Percentiles rank a stretch among this genome's conserved stretches.
Evolutionary conservation across 2,329 filamentous ascomycete species (phyloP).

Genomic region (Fusarium domesticum): DNA sequence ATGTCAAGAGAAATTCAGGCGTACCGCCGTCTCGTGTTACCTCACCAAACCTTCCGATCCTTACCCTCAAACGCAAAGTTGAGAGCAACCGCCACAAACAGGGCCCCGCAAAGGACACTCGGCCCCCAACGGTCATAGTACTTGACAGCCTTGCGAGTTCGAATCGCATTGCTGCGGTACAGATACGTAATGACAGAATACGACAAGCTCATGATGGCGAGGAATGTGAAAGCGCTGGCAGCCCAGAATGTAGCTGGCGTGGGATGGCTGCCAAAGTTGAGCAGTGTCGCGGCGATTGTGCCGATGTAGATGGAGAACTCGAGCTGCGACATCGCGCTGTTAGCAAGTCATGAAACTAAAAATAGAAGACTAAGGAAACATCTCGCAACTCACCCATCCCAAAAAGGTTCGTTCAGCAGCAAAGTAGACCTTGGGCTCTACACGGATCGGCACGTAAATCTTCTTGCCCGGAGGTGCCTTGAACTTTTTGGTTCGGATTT

Average conservation of each 20-base stretch:
- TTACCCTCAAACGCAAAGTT: conserved; percentile 80
- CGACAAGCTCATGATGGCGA: conserved; percentile 73
- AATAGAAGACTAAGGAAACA: background rate
- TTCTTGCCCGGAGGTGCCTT: conserved; percentile 79
- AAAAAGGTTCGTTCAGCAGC: conserved; percentile 95
- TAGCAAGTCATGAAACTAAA: conserved; percentile 18
- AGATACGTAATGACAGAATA: conserved; percentile 85
- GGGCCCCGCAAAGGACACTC: conserved; percentile 66
- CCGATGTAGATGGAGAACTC: conserved; percentile 96
- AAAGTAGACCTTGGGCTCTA: conserved; percentile 97
- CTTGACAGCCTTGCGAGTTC: conserved; percentile 75
- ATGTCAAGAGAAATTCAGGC: conserved; percentile 5
- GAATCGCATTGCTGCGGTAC: conserved; percentile 83
- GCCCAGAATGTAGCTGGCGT: conserved; percentile 61
- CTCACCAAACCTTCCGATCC: conserved; percentile 53
- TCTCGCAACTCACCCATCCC: conserved; percentile 66
- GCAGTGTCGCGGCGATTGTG: conserved; percentile 76
- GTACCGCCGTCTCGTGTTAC: background rate
- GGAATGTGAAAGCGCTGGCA: conserved; percentile 74
- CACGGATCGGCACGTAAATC: conserved; percentile 92
- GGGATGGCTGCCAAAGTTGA: conserved; percentile 71
- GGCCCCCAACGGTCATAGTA: conserved; percentile 93
- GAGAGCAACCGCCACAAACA: conserved; percentile 70
- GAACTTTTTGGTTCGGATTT: conserved; percentile 59
- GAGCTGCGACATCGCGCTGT: conserved; percentile 54